A percentile compares a stretch with the other conserved stretches of the same genome.
Evolutionary conservation across 371 early-diverging fungal genomes (phyloP).

Genomic region (Enterospora canceri): DNA sequence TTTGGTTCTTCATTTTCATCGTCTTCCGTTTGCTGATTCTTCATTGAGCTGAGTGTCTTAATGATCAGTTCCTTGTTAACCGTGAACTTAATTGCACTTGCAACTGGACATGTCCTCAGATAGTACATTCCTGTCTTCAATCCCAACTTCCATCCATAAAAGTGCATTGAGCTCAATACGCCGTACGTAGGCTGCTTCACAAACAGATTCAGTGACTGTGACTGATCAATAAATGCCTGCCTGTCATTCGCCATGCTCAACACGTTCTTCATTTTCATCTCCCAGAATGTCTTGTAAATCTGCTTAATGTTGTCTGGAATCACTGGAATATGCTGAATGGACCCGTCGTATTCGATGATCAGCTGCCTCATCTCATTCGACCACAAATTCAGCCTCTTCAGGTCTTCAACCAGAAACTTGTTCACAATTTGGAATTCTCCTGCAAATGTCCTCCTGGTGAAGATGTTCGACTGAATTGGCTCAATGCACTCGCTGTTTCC

Average conservation of each 20-base stretch:
- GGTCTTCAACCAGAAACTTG: constrained; percentile 77
- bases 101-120: constrained; percentile 82
- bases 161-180: constrained; percentile 90
- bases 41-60: constrained; percentile 31
- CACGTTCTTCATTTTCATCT: constrained; percentile 71
- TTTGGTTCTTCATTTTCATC: constrained; percentile 9
- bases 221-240: constrained; percentile 92
- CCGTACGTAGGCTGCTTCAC: constrained; percentile 75
- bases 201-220: constrained; percentile 90
- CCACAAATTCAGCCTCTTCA: constrained; percentile 81
- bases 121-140: constrained; percentile 99
- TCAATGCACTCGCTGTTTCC: constrained; percentile 98
- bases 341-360: constrained; percentile 81
- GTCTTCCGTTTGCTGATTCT: background rate
- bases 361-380: constrained; percentile 81
- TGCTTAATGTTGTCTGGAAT: constrained; percentile 80
- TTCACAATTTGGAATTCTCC: constrained; percentile 99
- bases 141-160: constrained; percentile 92
- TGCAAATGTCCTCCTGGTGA: constrained; percentile 85
- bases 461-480: constrained; percentile 91
- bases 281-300: constrained; percentile 95
- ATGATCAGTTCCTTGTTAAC: constrained; percentile 51
- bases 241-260: constrained; percentile 70
- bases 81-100: constrained; percentile 87
- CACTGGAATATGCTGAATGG: constrained; percentile 67